phyloP scores from a whole-genome alignment of 1,284 basidiomycete genomes.

The Trametes sp. region DNA sequence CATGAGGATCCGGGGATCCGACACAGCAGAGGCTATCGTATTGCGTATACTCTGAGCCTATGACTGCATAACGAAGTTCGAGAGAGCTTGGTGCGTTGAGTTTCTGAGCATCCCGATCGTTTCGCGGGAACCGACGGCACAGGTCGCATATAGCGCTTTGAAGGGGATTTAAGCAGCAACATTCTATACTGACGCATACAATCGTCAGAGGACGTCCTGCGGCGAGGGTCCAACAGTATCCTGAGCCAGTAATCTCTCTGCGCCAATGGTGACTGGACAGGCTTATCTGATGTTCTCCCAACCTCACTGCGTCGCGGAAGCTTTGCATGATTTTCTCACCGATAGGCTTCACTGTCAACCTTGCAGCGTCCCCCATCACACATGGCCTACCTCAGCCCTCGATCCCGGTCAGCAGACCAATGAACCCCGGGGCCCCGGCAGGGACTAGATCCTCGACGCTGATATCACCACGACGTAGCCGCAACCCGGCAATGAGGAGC shows the following conservation, averaged over 20 bases:
- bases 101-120: too few relatives aligned
- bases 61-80: too few relatives aligned
- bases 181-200: neutral
- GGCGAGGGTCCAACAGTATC: too few relatives aligned
- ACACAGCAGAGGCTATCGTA: too few relatives aligned
- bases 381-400: neutral
- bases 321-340: constrained; percentile 27
- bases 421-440: constrained; percentile 6
- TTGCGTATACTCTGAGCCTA: too few relatives aligned
- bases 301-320: constrained; percentile 9
- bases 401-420: constrained; percentile 23
- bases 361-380: neutral
- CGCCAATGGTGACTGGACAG: neutral
- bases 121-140: too few relatives aligned
- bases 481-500: constrained; percentile 5
- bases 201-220: too few relatives aligned
- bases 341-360: constrained; percentile 29
- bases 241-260: neutral
- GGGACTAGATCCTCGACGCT: constrained; percentile 6
- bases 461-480: constrained; percentile 19
- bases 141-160: too few relatives aligned
- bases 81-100: too few relatives aligned
- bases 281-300: constrained; percentile 22
- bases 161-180: too few relatives aligned
- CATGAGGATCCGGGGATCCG: neutral